Evolutionary conservation across 2,329 filamentous ascomycete species (phyloP), one percentile per base, ranked within the genome.

Genomic region (Paraphoma sp.): DNA sequence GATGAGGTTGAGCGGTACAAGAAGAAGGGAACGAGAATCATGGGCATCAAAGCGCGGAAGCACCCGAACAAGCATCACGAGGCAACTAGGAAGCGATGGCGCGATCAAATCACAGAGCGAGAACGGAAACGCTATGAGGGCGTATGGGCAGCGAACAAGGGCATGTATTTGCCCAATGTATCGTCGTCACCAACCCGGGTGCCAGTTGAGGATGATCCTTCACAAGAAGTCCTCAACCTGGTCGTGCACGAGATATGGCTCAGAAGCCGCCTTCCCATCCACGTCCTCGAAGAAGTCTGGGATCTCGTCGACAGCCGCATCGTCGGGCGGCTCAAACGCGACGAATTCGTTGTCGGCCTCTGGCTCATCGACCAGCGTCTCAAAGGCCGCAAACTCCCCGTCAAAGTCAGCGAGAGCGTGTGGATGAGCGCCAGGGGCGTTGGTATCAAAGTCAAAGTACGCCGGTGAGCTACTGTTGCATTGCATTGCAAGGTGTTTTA

Each of bases 111-210:
- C 42, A 91, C 89, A 0, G 83, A 86, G 46, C 81, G 86, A 5
- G 90, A 95, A 70, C 82, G 89, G n/a, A 90, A 90, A 69, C 84
- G 91, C 1, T 95, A 95, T 74, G 91, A 94, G 74, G 91, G 89
- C 2, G 85, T 95, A 1, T 95, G 91, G 90, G 91, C 91, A 1
- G 91, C 90, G 42, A 95, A 95, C 67, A 86, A 87, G 47, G 91
- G 91, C 0, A 56, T 87, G 0, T 65, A 74, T 45, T 69, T 74
- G 28, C 59, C 72, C 10, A 60, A 61, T 6, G 30, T 53, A 2
- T 54, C 58, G 7, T 31, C 33, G 33, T 46, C 57, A 36, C 18
- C 40, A n/a, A 42, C 14, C 16, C 40, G 40, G 8, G 40, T 10
- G 8, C 40, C 7, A n/a, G 11, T 29, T 5, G 65, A 67, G 2